Conservation (phyloP, 2,329 filamentous ascomycete genomes). For the Calonectria hongkongensis region DNA sequence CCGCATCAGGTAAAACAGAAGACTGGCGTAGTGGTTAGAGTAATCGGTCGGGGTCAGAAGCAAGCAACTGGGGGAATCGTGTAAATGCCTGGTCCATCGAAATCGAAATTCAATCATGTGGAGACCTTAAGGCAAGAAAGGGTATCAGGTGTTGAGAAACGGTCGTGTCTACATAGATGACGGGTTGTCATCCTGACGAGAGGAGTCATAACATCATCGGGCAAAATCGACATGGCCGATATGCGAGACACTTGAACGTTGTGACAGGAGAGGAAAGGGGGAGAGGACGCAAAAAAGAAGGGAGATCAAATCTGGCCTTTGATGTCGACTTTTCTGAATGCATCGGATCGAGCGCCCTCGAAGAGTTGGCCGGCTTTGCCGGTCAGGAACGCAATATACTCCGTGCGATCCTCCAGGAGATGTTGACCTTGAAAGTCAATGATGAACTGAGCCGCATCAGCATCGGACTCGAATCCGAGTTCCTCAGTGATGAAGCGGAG, state of each 20-base stretch:
- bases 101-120: constrained; percentile 41
- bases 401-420: constrained; percentile 85
- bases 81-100: constrained; percentile 19
- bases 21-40: constrained; percentile 49
- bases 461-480: constrained; percentile 94
- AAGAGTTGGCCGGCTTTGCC: constrained; percentile 84
- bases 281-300: constrained; percentile 34
- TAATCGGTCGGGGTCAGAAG: constrained; percentile 49
- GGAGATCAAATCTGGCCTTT: constrained; percentile 90
- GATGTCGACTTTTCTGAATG: constrained; percentile 94
- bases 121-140: constrained; percentile 45
- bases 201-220: constrained; percentile 47
- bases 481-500: constrained; percentile 96
- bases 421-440: constrained; percentile 85
- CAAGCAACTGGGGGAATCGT: constrained; percentile 35
- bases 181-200: constrained; percentile 44
- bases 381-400: constrained; percentile 83
- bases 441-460: constrained; percentile 93
- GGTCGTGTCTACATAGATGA: constrained; percentile 52
- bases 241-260: constrained; percentile 39
- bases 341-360: constrained; percentile 81
- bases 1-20: constrained; percentile 28
- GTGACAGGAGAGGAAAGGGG: constrained; percentile 29
- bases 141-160: constrained; percentile 51
- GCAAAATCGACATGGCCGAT: constrained; percentile 41